phyloP scores from a whole-genome alignment of 495 filamentous ascomycete species.

The Neurospora sp. region DNA sequence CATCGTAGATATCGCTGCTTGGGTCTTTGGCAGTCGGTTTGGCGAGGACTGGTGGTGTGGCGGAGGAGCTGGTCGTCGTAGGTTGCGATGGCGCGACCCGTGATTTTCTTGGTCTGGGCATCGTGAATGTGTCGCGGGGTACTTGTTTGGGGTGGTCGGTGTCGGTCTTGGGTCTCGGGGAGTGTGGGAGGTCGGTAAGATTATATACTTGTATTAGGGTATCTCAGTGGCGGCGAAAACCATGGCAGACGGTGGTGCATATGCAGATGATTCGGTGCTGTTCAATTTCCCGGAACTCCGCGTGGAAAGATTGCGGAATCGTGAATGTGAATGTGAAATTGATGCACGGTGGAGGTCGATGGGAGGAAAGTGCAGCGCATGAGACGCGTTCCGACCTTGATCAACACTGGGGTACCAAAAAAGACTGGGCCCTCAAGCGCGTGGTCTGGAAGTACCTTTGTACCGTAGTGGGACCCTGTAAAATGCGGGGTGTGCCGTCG shows the following conservation, averaged over 20 bases:
- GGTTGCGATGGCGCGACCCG: slow-evolving; percentile 28
- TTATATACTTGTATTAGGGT: neutral
- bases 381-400: neutral
- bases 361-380: neutral
- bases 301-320: neutral
- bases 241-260: neutral
- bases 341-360: neutral
- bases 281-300: neutral
- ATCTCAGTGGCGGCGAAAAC: neutral
- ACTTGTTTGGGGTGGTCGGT: neutral
- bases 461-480: neutral
- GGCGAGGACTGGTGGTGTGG: slow-evolving; percentile 2
- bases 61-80: slow-evolving; percentile 5
- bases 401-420: neutral
- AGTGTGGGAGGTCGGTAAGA: neutral
- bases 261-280: neutral
- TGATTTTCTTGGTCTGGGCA: slow-evolving; percentile 35
- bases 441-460: neutral
- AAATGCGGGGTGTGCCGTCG: neutral
- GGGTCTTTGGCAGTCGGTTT: slow-evolving; percentile 3
- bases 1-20: slow-evolving; percentile 33
- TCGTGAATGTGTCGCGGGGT: slow-evolving; percentile 5
- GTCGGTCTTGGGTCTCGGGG: neutral
- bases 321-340: neutral
- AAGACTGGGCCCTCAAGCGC: neutral